Evolutionary conservation across 169 alveolate genomes (phyloP), one percentile per base, ranked within the genome.

Genomic region (Ichthyophthirius multifiliis): DNA sequence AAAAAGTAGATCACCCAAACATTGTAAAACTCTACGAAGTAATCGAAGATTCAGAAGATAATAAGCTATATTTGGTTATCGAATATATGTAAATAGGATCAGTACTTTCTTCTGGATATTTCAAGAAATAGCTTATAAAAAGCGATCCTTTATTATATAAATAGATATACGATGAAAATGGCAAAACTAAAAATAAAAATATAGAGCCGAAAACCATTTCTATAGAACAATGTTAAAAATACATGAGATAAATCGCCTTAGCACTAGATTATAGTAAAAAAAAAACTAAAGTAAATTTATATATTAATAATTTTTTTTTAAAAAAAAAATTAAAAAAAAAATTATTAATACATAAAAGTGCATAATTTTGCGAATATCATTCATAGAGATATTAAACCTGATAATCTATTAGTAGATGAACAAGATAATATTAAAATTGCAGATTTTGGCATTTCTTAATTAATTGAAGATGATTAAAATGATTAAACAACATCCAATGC

Each of bases 351-450:
- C 0, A 80, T 81, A 55, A 15, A 23, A 32, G 90, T 85, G 43
- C 92, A 87, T 45, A 86, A 87, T 47, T 74, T 48, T 43, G 86
- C 85, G 0, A 41, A 83, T 15, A 79, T 87, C 3, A 32, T 82
- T 6, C 92, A 87, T 75, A 76, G 92, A 78, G 92, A 87, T 67
- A 76, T 87, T 13, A 87, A 87, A 47, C 92, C 92, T 16, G 92
- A 87, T 13, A 87, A 87, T 78, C 37, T 87, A 27, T 34, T 87
- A 15, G 47, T 87, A 15, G 86, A 83, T 45, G 89, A 83, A 44
- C 43, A 62, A 31, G 89, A 83, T n/a, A 67, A 75, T 7, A n/a
- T 87, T 5, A 77, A 83, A 55, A 80, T 87, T 13, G 81, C 83
- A 3, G 92, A 87, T 75, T 87, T 87, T 74, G 92, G 92, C 32